Percentiles rank a stretch among this genome's conserved stretches.
phyloP scores from a whole-genome alignment of 1,139 yeast species.

The Candida gigantensis region DNA sequence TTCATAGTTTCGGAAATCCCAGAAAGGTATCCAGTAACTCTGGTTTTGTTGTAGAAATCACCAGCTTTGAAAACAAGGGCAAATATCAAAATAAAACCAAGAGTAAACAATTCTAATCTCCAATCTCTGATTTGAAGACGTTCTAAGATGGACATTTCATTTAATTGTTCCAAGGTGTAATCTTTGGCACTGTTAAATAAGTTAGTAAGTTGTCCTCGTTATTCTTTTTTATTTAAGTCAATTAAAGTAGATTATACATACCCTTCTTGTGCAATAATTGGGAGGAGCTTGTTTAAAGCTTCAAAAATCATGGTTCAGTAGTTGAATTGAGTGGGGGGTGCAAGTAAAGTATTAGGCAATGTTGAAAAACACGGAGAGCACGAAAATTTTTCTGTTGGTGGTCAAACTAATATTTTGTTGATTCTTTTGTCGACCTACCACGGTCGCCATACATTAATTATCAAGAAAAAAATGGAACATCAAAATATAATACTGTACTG shows the following conservation, averaged over 20 bases:
- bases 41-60: conserved; percentile 52
- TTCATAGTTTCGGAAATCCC: conserved; percentile 50
- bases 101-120: conserved; percentile 66
- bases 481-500: too few species aligned
- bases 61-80: conserved; percentile 57
- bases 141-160: conserved; percentile 48
- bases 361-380: background rate
- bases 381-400: conserved; percentile 6
- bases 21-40: conserved; percentile 52
- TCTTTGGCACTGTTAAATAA: conserved; percentile 7
- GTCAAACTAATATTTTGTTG: too few species aligned
- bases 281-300: conserved; percentile 13
- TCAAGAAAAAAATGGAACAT: too few species aligned
- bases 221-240: conserved; percentile 10
- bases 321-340: conserved; percentile 1
- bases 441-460: too few species aligned
- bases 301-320: conserved; percentile 14
- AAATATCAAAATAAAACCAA: conserved; percentile 50
- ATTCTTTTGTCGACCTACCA: too few species aligned
- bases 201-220: background rate
- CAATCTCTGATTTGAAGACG: conserved; percentile 65
- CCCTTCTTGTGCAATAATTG: conserved; percentile 13
- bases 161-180: conserved; percentile 53
- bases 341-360: background rate
- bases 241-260: conserved; percentile 4